Base-by-base conservation (phyloP, 2,329 filamentous ascomycete species). In the Bisporella sp. region DNA sequence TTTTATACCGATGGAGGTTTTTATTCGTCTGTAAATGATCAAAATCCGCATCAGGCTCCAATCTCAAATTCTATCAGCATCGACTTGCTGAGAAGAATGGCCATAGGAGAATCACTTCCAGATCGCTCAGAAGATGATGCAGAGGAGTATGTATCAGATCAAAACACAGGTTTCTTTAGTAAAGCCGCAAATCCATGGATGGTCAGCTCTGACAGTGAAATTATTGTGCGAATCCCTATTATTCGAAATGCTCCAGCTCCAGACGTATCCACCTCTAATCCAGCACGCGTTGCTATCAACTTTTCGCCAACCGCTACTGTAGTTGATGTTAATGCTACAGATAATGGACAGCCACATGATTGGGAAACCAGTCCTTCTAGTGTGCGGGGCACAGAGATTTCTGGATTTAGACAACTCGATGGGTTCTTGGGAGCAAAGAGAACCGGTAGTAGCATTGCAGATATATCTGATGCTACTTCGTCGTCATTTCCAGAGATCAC, bases 401-500 rank as follows among this genome's bases (percentile, higher is more conserved):
- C 21, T 21, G 21, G 21, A 2, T 21, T 21, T 21, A 21, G 21
- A 21, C 21, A 21, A 2, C 21, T 21, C 3, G 21, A 21, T 21
- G 21, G 2, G 21, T 21, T 21, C 21, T 21, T 21, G 21, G 21
- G 21, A 21, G 35, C n/a, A n/a, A 37, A 37, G 8, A 53, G 53
- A 45, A 55, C 62, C 33, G 59, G 59, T 13, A 64, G 61, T 44
- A 66, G 62, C 42, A 58, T 66, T 47, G 63, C 63, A 13, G 57
- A 63, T 50, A 53, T 52, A 33, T 65, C 63, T 6, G 58, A 55
- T 21, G 49, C 52, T 45, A 31, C 37, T 1, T 57, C 52, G 31
- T 44, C 50, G 32, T 40, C 48, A 12, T 37, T 54, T 33, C 50
- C 49, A 9, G 56, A 56, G 9, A 47, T 58, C 6, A 54, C 54